Conservation (phyloP, 306 rosid species). For the Quercus variabilis region DNA sequence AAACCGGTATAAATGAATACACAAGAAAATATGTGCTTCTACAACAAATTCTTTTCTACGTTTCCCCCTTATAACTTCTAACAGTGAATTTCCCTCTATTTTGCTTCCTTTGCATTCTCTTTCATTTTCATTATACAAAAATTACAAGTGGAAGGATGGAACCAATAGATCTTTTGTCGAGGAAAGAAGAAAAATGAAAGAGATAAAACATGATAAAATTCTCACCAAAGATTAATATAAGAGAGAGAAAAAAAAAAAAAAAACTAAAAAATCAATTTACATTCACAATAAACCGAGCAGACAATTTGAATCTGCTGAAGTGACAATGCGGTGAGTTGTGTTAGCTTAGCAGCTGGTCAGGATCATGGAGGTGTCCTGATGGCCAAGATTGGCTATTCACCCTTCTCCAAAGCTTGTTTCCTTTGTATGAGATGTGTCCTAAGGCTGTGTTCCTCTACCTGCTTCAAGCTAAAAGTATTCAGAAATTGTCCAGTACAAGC, state of each 20-base stretch:
- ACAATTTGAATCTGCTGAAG: slow-evolving; percentile 35
- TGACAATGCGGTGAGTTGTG: slow-evolving; percentile 23
- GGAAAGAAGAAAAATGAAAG: slow-evolving; percentile 2
- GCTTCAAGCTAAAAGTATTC: slow-evolving; percentile 29
- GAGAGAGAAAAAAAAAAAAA: neutral
- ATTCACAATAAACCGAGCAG: slow-evolving; percentile 31
- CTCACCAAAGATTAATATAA: slow-evolving; percentile 15
- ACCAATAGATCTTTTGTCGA: slow-evolving; percentile 31
- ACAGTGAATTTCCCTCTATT: slow-evolving; percentile 26
- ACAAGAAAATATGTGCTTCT: neutral
- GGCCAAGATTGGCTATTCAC: slow-evolving; percentile 36
- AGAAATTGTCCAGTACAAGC: slow-evolving; percentile 1
- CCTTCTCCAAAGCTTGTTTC: slow-evolving; percentile 52
- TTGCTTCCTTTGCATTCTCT: slow-evolving; percentile 42
- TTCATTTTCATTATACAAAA: slow-evolving; percentile 40
- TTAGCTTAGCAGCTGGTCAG: slow-evolving; percentile 49
- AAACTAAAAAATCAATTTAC: slow-evolving; percentile 41
- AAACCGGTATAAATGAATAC: neutral
- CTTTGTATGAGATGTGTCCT: slow-evolving; percentile 70
- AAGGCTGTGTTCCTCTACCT: slow-evolving; percentile 90
- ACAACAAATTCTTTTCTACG: slow-evolving; percentile 19
- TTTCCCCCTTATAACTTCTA: slow-evolving; percentile 22
- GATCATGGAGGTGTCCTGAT: slow-evolving; percentile 28
- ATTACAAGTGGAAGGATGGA: slow-evolving; percentile 53
- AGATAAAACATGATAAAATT: slow-evolving; percentile 21